Base-by-base conservation (phyloP, 2,329 filamentous ascomycete genomes). In the Aspergillaceae sp. region DNA sequence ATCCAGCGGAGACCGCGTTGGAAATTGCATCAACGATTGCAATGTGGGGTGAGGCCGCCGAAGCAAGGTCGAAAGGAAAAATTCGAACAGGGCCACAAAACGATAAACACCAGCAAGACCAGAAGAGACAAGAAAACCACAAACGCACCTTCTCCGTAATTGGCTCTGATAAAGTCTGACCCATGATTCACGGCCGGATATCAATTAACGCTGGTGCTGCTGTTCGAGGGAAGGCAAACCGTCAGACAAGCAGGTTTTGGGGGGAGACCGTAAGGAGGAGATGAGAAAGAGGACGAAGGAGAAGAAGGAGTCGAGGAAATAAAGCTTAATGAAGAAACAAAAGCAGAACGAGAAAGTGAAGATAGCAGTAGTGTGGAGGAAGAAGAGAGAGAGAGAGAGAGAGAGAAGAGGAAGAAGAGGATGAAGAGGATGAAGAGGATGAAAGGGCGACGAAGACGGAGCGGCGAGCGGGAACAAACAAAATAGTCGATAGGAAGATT, bases 91-190 rank as follows among this genome's bases (percentile, higher is more conserved):
- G 51, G 46, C 44, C 19, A 19, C 48, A 46, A 42, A 49, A 50
- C 71, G 32, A 37, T 46, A 51, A 30, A 43, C 48, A 51, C 41
- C 45, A 48, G 46, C 37, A 48, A 49, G 48, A 51, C 11, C 4
- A 37, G 35, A 43, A 46, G 32, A 45, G 43, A 46, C 40, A 47
- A 43, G 57, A 11, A 37, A 49, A 34, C 44, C 44, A 48, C 42
- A 46, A 41, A 58, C 80, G 68, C 79, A 98, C 92, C 90, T 98
- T 98, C 69, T 97, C 92, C 70, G 95, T 86, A 65, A 98, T 90
- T 64, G 92, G 92, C 78, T 98, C 92, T 64, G 91, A 97, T 67
- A 98, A 84, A 72, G 92, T 98, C 79, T 98, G 92, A 80, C 92
- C 92, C 92, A 98, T 98, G 73, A 67, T 77, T 64, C 60, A 53